Evolutionary conservation across 805 yeast genomes (phyloP), one percentile per base, ranked within the genome.

Genomic region (Debaryomyces castellii): DNA sequence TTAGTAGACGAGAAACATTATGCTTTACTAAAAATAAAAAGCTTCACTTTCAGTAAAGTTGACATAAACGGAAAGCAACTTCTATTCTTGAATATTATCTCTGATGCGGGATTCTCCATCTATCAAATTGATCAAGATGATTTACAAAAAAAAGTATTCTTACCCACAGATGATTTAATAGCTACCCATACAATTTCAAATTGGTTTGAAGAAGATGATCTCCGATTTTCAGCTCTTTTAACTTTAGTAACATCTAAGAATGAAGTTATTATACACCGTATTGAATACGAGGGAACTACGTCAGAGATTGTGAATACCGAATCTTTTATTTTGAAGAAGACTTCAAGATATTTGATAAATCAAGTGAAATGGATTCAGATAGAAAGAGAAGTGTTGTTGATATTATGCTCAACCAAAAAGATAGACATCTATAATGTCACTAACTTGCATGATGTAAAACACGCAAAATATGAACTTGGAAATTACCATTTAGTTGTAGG

Each of bases 21-120:
- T 40, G 40, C 44, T 39, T 46, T 56, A 11, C 48, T 71, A 11
- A 61, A 56, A 32, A 52, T 70, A 17, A 57, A 57, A 30, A 51
- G 49, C 36, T 72, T 71, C 40, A 52, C 53, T 20, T 64, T 71
- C 41, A 57, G 53, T 8, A 43, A 40, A 18, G 39, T 50, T 3
- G 33, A 39, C 1, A 5, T 24, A 5, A 28, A 28, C 18, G 22
- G 14, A n/a, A 42, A 37, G 10, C 24, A 39, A n/a, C 8, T 20
- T 23, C 9, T 43, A 14, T 32, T 44, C 8, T 39, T 47, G 35
- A 44, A 46, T 43, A 12, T 44, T 3, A 39, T 39, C 6, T 32
- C 46, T 14, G 20, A 32, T 32, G 25, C 21, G 9, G 46, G 46
- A 6, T 24, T 43, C n/a, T n/a, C 17, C 3, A 24, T 39, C 11